Percentiles rank a stretch among this genome's conserved stretches.
These are phyloP conservation scores for Jatropha multifida DNA, from an alignment of 441 rosid species.

Conservation along the genomic window DNA sequence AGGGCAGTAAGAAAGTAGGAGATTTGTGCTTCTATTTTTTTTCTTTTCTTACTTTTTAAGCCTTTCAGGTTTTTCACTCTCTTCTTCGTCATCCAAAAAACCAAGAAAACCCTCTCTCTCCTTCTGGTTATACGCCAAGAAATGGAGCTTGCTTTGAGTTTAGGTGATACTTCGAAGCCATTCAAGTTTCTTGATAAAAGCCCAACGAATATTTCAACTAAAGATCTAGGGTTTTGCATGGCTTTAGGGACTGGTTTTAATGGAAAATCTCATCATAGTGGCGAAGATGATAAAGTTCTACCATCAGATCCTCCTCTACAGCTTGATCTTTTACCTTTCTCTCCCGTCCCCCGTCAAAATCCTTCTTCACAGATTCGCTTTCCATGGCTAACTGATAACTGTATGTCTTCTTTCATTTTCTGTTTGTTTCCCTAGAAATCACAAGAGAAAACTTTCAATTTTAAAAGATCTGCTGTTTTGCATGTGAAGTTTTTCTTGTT, in stretches of 20 bases:
- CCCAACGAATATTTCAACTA: constrained; percentile 25
- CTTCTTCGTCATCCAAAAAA: neutral
- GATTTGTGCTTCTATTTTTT: neutral
- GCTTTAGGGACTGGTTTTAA: constrained; percentile 29
- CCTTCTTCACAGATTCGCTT: constrained; percentile 42
- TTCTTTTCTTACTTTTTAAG: neutral
- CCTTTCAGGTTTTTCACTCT: neutral
- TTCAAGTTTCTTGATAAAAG: constrained; percentile 48
- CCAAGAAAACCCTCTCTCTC: too few relatives aligned
- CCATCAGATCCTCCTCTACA: constrained; percentile 45
- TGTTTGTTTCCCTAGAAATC: constrained; percentile 5
- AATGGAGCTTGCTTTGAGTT: constrained; percentile 66
- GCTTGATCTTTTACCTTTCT: constrained; percentile 61
- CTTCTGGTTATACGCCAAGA: neutral
- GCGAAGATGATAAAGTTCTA: constrained; percentile 14
- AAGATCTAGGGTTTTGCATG: constrained; percentile 56
- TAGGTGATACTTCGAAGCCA: constrained; percentile 55
- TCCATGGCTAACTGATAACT: constrained; percentile 49
- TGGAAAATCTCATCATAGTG: constrained; percentile 27
- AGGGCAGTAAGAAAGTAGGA: neutral
- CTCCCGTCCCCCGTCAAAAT: constrained; percentile 46
- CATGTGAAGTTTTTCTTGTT: neutral
- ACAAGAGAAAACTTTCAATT: neutral
- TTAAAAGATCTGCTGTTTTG: constrained; percentile 11
- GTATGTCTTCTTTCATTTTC: constrained; percentile 14